Percentiles rank a stretch among this genome's conserved stretches.
These are phyloP conservation scores for Scenedesmus sp. DNA, from an alignment of 163 green algal species.

Conservation along the genomic window DNA sequence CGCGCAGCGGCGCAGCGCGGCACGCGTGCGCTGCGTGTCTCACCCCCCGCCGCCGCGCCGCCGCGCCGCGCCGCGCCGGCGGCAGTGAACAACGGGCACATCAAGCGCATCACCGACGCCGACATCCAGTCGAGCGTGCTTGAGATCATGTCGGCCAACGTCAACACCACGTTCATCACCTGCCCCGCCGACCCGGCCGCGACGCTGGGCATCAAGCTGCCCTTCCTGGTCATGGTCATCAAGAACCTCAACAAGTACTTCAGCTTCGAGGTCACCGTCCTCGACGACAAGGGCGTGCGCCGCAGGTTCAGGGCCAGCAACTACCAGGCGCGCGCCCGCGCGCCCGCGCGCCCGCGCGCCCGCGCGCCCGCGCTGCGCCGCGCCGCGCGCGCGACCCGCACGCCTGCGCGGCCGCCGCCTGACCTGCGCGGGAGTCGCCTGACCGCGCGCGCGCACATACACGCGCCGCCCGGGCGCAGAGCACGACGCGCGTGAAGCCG, in stretches of 20 bases:
- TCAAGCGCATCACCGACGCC: conserved; percentile 94
- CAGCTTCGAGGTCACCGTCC: conserved; percentile 95
- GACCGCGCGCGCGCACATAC: too few relatives aligned
- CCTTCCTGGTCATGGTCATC: conserved; percentile 84
- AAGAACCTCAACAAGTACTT: conserved; percentile 99
- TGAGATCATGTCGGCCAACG: conserved; percentile 93
- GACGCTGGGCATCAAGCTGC: conserved; percentile 90
- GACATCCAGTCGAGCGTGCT: conserved; percentile 96
- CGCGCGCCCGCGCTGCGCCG: too few relatives aligned
- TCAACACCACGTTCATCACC: conserved; percentile 90
- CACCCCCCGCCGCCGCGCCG: too few relatives aligned
- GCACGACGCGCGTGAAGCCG: conserved; percentile 94
- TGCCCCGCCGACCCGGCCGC: conserved; percentile 87
- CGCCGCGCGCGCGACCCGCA: too few relatives aligned
- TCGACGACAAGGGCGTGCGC: conserved; percentile 97
- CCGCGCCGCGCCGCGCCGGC: too few relatives aligned
- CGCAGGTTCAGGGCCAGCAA: conserved; percentile 96
- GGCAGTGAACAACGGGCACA: conserved; percentile 93
- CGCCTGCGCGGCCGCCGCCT: too few relatives aligned
- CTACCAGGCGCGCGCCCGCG: conserved; percentile 83
- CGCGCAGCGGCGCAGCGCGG: too few relatives aligned
- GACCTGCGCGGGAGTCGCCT: too few relatives aligned
- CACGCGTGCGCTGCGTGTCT: too few relatives aligned
- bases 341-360: too few relatives aligned
- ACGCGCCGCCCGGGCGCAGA: too few relatives aligned